Base-by-base conservation (phyloP, 2,329 filamentous ascomycete genomes). In the Aspergillus novofumigatus region DNA sequence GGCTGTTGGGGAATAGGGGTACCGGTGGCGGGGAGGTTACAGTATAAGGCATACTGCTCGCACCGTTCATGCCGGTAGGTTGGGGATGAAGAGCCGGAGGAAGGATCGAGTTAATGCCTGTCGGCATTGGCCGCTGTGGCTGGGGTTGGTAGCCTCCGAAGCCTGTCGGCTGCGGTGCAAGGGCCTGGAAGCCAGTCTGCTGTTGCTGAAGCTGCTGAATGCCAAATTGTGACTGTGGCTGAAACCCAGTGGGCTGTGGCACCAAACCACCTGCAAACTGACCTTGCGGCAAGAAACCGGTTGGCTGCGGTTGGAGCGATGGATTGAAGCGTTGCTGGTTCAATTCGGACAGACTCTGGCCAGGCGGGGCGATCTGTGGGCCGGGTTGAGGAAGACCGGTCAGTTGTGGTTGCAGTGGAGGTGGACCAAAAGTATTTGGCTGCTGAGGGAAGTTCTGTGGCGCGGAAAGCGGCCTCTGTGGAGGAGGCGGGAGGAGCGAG, bases 391-490 rank as follows among this genome's bases (percentile, higher is more conserved):
- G 81, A 54, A 82, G 65, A 8, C 93, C 92, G 4, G 94, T 97
- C 73, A 92, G 84, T 70, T 97, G 93, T 53, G 91, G 86, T 70
- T 92, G 88, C 64, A 97, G 76, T 17, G 90, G 86, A 51, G 90
- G 86, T 20, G 88, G 84, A 7, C 83, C 83, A 71, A 95, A 94
- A 4, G 81, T 82, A 72, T 83, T 92, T 49, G 86, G 86, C 69
- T 86, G 86, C 68, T 89, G 88, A 51, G 85, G 75, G 58, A 81
- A 88, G 54, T 91, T 89, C 71, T 91, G 89, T 26, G 94, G 93
- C 42, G 94, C 93, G 44, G 93, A 97, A 11, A 94, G 81, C 7
- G 94, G 89, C 59, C 94, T 84, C 53, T 86, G 84, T 10, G 92
- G 91, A 20, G 90, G 91, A 7, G 92, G 91, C 51, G 88, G 83